Evolutionary conservation across 2,329 filamentous ascomycete species (phyloP).

Genomic region (Aspergillus aculeatus): DNA sequence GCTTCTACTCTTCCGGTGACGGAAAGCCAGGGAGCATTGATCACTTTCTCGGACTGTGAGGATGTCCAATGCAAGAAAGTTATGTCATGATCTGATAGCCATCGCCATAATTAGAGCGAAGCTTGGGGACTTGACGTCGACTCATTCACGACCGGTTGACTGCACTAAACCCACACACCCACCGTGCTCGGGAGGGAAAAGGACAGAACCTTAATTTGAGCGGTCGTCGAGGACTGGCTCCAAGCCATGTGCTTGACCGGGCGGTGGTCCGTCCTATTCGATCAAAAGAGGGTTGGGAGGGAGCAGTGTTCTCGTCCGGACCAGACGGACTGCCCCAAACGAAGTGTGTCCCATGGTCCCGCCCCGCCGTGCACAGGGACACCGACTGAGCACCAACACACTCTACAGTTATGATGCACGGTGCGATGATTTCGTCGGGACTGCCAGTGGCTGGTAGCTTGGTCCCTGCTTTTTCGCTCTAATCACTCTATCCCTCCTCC

Average conservation of each 20-base stretch:
- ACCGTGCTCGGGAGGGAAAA: not conserved
- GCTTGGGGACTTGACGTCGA: not conserved
- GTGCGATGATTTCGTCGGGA: no score
- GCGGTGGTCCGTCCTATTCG: not conserved
- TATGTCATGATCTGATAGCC: not conserved
- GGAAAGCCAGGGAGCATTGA: no score
- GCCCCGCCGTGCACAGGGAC: no score
- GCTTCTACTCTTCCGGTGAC: no score
- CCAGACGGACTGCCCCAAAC: not conserved
- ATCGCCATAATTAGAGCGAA: not conserved
- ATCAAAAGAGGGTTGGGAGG: not conserved
- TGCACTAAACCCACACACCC: not conserved
- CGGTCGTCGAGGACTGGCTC: not conserved
- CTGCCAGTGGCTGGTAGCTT: no score
- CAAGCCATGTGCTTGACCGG: not conserved
- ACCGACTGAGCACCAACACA: no score
- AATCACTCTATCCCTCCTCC: no score
- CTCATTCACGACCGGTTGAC: not conserved
- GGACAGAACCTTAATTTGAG: constrained; percentile 6
- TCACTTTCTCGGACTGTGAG: no score
- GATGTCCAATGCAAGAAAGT: no score
- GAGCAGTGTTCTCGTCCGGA: not conserved
- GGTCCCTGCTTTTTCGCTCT: no score
- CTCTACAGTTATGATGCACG: no score
- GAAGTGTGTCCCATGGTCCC: no score